Evolutionary conservation across 306 rosid species (phyloP).

Genomic region (Luffa aegyptiaca): DNA sequence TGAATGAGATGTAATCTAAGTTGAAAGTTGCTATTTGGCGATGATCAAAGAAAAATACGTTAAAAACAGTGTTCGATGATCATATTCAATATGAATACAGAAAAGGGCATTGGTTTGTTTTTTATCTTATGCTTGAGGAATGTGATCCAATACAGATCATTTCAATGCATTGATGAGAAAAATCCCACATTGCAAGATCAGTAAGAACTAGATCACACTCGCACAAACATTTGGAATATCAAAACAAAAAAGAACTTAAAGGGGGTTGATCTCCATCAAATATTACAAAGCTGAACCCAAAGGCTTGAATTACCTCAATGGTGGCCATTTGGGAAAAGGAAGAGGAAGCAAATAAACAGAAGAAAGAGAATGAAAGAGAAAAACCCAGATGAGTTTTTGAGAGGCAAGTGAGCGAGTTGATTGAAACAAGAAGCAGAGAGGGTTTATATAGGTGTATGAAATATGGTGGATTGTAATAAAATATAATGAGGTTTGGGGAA

Average conservation of each 20-base stretch:
- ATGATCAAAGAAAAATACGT: neutral
- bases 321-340: slow-evolving; percentile 55
- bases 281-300: neutral
- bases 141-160: neutral
- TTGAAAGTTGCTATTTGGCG: neutral
- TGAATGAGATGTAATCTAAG: neutral
- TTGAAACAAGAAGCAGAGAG: slow-evolving; percentile 27
- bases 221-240: neutral
- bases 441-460: slow-evolving; percentile 42
- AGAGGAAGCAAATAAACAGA: slow-evolving; percentile 12
- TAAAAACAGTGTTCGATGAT: neutral
- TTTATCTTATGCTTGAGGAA: neutral
- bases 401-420: slow-evolving; percentile 26
- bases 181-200: neutral
- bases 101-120: neutral
- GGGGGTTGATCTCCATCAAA: neutral
- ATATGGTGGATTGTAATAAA: neutral
- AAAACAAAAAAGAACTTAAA: neutral
- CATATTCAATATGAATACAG: neutral
- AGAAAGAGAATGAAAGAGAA: slow-evolving; percentile 10
- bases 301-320: slow-evolving; percentile 53
- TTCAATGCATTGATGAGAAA: neutral
- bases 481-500: neutral
- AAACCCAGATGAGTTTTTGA: neutral
- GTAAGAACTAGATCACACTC: neutral